Base-by-base conservation (phyloP, 2,329 filamentous ascomycete species). In the Cercospora berteroae region DNA sequence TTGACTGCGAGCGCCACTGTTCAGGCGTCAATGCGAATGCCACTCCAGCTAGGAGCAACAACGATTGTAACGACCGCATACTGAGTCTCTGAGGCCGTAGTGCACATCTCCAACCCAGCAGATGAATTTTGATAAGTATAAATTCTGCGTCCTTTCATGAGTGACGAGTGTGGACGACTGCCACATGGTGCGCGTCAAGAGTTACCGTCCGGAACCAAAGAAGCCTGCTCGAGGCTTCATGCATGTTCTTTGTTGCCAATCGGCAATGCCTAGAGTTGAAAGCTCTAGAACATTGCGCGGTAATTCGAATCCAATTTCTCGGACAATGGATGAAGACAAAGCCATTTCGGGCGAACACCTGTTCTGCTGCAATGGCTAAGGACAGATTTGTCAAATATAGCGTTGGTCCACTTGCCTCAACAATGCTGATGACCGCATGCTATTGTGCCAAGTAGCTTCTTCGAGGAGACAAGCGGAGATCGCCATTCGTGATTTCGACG, bases 1-100 rank as follows among this genome's bases (percentile, higher is more conserved):
- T 87, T 42, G 83, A 86, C 64, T 83, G 82, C 27, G 80, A 80
- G 74, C 84, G 85, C 71, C 71, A 72, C 52, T 69, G 60, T n/a
- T 66, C 69, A 27, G 71, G 61, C 7, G 66, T 63, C 29, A 72
- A 59, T 6, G 67, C 68, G 50, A 39, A 42, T n/a, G 64, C 60
- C 50, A 58, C 61, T 59, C 50, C 63, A n/a, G 59, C 63, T 59
- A 68, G 63, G 64, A 68, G 42, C n/a, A 59, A 58, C 42, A 60
- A 25, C 2, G 56, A 25, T 20, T 42, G 57, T 18, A 63, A 56
- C 33, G 31, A 52, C 56, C 57, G 63, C 63, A 65, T 65, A n/a
- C 8, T 42, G 44, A 60, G 4, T 31, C 10, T 29, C 25, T 33
- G 31, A 42, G 44, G 50, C 31, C 9, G 61, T 48, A 25, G 23